Evolutionary conservation across 352 stramenopile species (phyloP).

Genomic region (Globisporangium sylvaticum): DNA sequence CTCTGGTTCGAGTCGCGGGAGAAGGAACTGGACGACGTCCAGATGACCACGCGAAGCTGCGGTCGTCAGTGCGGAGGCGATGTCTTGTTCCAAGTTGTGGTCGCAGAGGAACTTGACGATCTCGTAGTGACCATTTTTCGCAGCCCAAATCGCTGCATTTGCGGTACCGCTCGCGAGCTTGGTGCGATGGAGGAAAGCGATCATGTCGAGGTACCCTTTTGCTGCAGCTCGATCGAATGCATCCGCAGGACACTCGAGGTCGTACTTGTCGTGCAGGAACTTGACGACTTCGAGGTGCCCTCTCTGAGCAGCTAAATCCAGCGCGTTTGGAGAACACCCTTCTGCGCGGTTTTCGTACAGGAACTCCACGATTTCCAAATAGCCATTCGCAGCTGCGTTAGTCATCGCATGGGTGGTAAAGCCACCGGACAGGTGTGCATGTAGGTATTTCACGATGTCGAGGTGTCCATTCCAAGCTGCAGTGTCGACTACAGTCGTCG

Average conservation of each 20-base stretch:
- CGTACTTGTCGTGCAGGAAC: background rate
- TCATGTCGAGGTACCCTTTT: background rate
- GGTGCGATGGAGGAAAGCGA: background rate
- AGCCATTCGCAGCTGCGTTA: background rate
- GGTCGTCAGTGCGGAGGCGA: background rate
- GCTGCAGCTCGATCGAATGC: background rate
- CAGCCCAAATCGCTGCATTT: background rate
- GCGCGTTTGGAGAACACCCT: background rate
- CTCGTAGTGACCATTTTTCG: background rate
- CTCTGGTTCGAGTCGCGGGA: background rate
- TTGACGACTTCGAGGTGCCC: background rate
- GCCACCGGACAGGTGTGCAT: background rate
- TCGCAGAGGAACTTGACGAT: constrained; percentile 1
- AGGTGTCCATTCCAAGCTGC: background rate
- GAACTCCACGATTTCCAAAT: background rate
- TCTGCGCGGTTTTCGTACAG: background rate
- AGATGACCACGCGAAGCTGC: background rate
- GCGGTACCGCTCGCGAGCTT: background rate
- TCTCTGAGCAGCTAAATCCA: background rate
- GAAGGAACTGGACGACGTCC: background rate
- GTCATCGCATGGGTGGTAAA: background rate
- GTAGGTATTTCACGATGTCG: background rate
- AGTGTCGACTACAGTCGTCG: background rate
- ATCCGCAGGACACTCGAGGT: background rate
- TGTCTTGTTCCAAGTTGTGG: background rate